Conservation (phyloP, 805 yeast species). For the Saccharomycopsis olivae region DNA sequence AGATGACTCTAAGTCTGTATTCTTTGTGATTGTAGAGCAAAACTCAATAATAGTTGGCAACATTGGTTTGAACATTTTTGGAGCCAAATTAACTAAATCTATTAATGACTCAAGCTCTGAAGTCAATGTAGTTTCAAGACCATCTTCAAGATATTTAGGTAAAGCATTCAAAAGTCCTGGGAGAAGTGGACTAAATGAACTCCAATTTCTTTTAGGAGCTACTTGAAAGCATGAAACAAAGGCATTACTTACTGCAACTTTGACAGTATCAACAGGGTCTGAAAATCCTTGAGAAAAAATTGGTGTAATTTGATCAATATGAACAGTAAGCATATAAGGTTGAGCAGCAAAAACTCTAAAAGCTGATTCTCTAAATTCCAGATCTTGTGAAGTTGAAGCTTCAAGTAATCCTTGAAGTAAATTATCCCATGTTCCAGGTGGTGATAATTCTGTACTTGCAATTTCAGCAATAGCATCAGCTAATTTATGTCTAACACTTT, state of each 20-base stretch:
- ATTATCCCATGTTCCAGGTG: slow-evolving; percentile 62
- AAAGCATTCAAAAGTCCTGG: slow-evolving; percentile 80
- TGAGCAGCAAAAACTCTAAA: slow-evolving; percentile 80
- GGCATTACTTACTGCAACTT: slow-evolving; percentile 86
- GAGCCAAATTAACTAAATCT: slow-evolving; percentile 87
- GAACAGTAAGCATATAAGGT: slow-evolving; percentile 61
- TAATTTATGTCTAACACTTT: slow-evolving; percentile 77
- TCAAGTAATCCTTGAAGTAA: slow-evolving; percentile 63
- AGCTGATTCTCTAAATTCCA: slow-evolving; percentile 77
- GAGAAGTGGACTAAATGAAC: slow-evolving; percentile 59
- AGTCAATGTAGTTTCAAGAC: slow-evolving; percentile 73
- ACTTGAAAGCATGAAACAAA: slow-evolving; percentile 82
- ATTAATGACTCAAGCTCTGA: slow-evolving; percentile 82
- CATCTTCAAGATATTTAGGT: slow-evolving; percentile 71
- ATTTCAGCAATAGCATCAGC: slow-evolving; percentile 93
- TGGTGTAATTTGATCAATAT: slow-evolving; percentile 46
- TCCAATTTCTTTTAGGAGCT: slow-evolving; percentile 73
- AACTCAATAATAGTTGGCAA: slow-evolving; percentile 82
- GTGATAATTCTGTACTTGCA: slow-evolving; percentile 52
- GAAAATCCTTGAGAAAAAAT: slow-evolving; percentile 74
- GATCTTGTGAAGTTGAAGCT: slow-evolving; percentile 43
- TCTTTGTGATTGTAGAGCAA: slow-evolving; percentile 72
- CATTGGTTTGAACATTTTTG: slow-evolving; percentile 87
- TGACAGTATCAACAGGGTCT: slow-evolving; percentile 70
- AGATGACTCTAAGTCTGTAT: slow-evolving; percentile 64